phyloP scores from a whole-genome alignment of 352 stramenopile genomes.

The Globisporangium echinulatum region DNA sequence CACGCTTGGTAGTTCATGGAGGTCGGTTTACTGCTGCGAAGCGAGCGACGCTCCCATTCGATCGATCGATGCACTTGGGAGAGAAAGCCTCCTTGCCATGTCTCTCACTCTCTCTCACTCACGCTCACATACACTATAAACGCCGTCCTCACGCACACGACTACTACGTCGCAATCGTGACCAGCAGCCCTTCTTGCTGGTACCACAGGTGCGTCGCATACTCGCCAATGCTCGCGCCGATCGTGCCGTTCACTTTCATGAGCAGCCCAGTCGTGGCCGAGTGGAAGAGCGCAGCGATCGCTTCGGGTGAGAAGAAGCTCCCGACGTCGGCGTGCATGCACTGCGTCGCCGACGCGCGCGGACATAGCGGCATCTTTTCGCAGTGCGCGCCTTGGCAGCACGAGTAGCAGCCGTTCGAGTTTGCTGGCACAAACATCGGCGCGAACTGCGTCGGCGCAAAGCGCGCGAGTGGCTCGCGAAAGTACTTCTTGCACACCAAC shows the following conservation, averaged over 20 bases:
- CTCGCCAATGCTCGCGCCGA: conserved; percentile 55
- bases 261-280: conserved; percentile 64
- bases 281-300: conserved; percentile 69
- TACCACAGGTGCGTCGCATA: conserved; percentile 67
- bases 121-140: not conserved
- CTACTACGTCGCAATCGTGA: conserved; percentile 45
- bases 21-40: too few species aligned
- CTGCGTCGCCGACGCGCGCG: conserved; percentile 30
- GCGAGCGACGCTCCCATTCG: too few species aligned
- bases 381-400: conserved; percentile 68
- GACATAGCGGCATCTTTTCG: conserved; percentile 51
- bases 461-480: conserved; percentile 43
- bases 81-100: too few species aligned
- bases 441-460: conserved; percentile 59
- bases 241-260: conserved; percentile 79
- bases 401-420: conserved; percentile 58
- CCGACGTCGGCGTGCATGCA: conserved; percentile 70
- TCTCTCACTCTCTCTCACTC: too few species aligned
- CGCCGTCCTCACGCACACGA: not conserved
- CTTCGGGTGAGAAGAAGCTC: conserved; percentile 64
- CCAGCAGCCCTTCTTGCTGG: conserved; percentile 62
- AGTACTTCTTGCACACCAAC: conserved; percentile 71
- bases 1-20: too few species aligned
- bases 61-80: too few species aligned
- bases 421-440: conserved; percentile 70